Percentiles rank a stretch among this genome's conserved stretches.
phyloP scores from a whole-genome alignment of 2,329 filamentous ascomycete species.

The Exophiala aquamarina region DNA sequence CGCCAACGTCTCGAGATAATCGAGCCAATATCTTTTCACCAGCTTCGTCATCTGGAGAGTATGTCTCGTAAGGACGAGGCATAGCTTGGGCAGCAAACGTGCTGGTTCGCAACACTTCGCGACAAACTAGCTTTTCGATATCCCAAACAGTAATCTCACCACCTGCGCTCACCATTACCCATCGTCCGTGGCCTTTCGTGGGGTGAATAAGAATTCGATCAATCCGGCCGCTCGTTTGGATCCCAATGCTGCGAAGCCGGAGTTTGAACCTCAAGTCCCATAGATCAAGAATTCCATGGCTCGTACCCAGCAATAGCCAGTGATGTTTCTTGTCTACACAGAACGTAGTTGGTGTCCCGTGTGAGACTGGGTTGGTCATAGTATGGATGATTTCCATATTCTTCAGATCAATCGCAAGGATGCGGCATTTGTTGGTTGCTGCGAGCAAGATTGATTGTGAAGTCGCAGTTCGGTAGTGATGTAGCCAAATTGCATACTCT shows the following conservation, averaged over 20 bases:
- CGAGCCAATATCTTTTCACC: slow-evolving; percentile 82
- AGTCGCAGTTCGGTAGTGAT: slow-evolving; percentile 82
- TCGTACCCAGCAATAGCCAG: slow-evolving; percentile 89
- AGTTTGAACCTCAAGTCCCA: slow-evolving; percentile 97
- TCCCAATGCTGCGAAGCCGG: slow-evolving; percentile 81
- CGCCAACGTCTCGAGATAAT: slow-evolving; percentile 61
- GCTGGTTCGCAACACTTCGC: slow-evolving; percentile 74
- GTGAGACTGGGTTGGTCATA: slow-evolving; percentile 83
- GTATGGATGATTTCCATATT: slow-evolving; percentile 80
- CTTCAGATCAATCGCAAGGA: slow-evolving; percentile 82
- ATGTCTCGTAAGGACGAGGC: slow-evolving; percentile 70
- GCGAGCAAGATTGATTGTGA: slow-evolving; percentile 75
- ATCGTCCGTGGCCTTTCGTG: slow-evolving; percentile 72
- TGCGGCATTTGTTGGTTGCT: slow-evolving; percentile 79
- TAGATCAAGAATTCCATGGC: slow-evolving; percentile 86
- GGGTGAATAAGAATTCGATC: slow-evolving; percentile 71
- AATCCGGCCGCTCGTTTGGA: slow-evolving; percentile 72
- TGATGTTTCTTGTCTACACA: slow-evolving; percentile 81
- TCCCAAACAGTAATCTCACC: slow-evolving; percentile 96
- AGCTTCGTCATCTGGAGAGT: slow-evolving; percentile 86
- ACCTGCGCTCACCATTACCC: slow-evolving; percentile 86
- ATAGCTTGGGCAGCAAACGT: slow-evolving; percentile 15
- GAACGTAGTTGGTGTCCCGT: slow-evolving; percentile 89
- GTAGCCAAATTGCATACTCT: slow-evolving; percentile 84
- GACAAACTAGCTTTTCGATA: slow-evolving; percentile 82